Evolutionary conservation across 2,329 filamentous ascomycete species (phyloP), one percentile per base, ranked within the genome.

Genomic region (Diaporthe capsici): DNA sequence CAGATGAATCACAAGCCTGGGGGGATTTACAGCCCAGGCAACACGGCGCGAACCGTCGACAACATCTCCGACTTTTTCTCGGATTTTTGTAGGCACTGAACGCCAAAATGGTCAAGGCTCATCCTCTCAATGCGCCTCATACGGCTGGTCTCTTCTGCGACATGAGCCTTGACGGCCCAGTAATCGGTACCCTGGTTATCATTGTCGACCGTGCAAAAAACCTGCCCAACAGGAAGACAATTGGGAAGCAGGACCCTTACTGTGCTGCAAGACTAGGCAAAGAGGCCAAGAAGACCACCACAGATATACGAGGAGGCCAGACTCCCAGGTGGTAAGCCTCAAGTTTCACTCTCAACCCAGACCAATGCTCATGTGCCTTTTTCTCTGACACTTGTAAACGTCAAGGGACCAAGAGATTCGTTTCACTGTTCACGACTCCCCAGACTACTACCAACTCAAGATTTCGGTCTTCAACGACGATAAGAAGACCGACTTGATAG

Each of bases 171-270:
- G 96, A 98, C 83, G 97, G 97, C 1, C 96, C 97, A 4, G 90
- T 94, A 76, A 98, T 99, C 81, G 97, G 97, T 79, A 98, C 96
- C 2, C 88, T 99, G 80, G 95, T 99, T 63, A 90, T 95, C 75
- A 93, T 99, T 81, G 92, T 98, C 81, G 97, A 99, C 86, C 91
- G 96, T 79, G 97, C 96, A 71, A 98, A 98, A 90, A 99, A 99
- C 84, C 87, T 99, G 79, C 97, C 97, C 70, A 99, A 99, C 86
- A 88, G 95, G 80, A 98, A 98, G 88, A 97, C 95, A 8, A 98
- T 99, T 88, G 97, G 97, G 74, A 99, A 99, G 86, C 97, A 99
- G 86, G 96, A 98, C 83, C 96, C 97, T 0, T 99, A 98, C 85
- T 98, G 96, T 85, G 97, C 97, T 51, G 96, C 95, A 44, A 90